Evolutionary conservation across 2,329 filamentous ascomycete species (phyloP).

Genomic region (Ophiostoma pallidulum): DNA sequence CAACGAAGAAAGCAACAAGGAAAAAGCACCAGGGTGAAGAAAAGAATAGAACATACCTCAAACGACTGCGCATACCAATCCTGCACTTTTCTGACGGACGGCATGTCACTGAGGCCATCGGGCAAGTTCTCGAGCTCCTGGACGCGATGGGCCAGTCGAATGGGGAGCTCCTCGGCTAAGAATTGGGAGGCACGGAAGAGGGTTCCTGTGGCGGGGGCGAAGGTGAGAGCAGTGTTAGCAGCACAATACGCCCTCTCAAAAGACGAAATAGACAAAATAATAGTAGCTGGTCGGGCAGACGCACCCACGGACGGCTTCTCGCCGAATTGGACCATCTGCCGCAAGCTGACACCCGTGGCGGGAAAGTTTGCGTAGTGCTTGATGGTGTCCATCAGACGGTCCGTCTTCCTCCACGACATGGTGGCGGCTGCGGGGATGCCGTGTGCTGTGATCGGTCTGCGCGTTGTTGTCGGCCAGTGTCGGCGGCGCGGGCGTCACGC

Average conservation of each 20-base stretch:
- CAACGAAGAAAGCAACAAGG: background rate
- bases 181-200: slow-evolving; percentile 97
- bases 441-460: background rate
- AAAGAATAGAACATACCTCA: slow-evolving; percentile 54
- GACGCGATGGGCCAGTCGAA: slow-evolving; percentile 90
- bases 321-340: slow-evolving; percentile 99
- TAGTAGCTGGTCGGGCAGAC: slow-evolving; percentile 24
- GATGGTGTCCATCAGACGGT: slow-evolving; percentile 93
- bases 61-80: slow-evolving; percentile 99
- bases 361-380: slow-evolving; percentile 95
- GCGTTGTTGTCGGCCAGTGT: slow-evolving; percentile 1
- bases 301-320: slow-evolving; percentile 83
- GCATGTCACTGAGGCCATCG: slow-evolving; percentile 96
- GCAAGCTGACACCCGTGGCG: slow-evolving; percentile 87
- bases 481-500: background rate
- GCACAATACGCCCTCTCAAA: too few relatives aligned
- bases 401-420: slow-evolving; percentile 92
- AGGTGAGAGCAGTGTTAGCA: background rate
- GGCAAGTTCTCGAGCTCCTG: slow-evolving; percentile 87
- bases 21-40: slow-evolving; percentile 10
- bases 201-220: slow-evolving; percentile 51
- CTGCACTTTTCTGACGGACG: slow-evolving; percentile 86
- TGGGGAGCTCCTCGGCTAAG: slow-evolving; percentile 94
- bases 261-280: too few relatives aligned
- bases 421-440: slow-evolving; percentile 21